phyloP scores from a whole-genome alignment of 306 rosid species.

The Mimosa bimucronata region DNA sequence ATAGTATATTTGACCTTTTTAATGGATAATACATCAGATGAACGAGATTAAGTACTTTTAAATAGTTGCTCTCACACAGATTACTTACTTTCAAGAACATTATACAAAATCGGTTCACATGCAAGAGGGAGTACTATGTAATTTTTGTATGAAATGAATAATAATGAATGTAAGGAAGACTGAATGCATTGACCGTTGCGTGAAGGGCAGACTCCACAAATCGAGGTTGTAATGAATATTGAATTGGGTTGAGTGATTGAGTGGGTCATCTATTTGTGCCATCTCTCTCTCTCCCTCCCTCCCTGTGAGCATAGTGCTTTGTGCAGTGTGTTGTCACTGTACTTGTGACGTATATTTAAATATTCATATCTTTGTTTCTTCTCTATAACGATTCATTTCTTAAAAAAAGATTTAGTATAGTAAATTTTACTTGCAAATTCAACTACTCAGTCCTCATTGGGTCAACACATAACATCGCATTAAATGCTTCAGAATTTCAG shows the following conservation, averaged over 20 bases:
- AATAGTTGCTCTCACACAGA: too few species aligned
- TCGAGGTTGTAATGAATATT: background rate
- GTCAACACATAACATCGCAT: background rate
- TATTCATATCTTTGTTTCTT: background rate
- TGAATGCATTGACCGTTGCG: background rate
- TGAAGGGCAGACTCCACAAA: background rate
- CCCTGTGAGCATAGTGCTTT: slow-evolving; percentile 19
- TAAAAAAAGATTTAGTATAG: too few species aligned
- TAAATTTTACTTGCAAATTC: background rate
- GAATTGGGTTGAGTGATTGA: background rate
- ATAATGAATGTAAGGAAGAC: background rate
- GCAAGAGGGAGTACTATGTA: too few species aligned
- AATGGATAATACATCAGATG: too few species aligned
- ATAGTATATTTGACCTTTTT: too few species aligned
- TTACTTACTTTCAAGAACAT: background rate
- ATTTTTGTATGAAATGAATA: background rate
- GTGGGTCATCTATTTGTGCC: background rate
- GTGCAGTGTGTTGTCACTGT: slow-evolving; percentile 33
- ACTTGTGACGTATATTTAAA: slow-evolving; percentile 18
- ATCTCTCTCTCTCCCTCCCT: background rate
- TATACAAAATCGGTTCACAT: background rate
- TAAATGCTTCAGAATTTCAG: background rate
- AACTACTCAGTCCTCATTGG: background rate
- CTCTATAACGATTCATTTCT: background rate
- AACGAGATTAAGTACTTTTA: too few species aligned